phyloP scores from a whole-genome alignment of 305 asterid genomes.

The Coffea humblotiana region DNA sequence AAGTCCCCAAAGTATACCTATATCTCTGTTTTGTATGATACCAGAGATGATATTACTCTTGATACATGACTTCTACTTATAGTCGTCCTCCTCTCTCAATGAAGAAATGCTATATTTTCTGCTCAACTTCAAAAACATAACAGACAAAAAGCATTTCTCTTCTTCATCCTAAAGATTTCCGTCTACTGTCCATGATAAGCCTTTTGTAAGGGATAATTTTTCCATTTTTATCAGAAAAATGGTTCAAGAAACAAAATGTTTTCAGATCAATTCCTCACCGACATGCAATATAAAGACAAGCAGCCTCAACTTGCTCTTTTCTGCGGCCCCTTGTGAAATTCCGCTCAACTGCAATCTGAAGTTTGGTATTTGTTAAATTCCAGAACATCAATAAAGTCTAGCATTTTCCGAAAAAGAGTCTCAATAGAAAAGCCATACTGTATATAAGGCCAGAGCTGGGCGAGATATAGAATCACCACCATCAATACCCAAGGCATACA shows the following conservation, averaged over 20 bases:
- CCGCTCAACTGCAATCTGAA: slow-evolving; percentile 59
- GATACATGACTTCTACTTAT: too few species aligned
- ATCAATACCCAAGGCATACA: slow-evolving; percentile 45
- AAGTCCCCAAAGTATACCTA: too few species aligned
- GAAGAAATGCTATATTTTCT: too few species aligned
- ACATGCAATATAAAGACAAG: slow-evolving; percentile 70
- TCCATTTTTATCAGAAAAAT: background rate
- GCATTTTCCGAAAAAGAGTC: slow-evolving; percentile 6
- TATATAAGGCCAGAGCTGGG: slow-evolving; percentile 46
- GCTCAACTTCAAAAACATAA: too few species aligned
- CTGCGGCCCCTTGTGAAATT: slow-evolving; percentile 81
- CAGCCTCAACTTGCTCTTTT: slow-evolving; percentile 74
- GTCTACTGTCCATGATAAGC: background rate
- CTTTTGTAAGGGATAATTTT: background rate
- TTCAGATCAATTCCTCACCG: slow-evolving; percentile 43
- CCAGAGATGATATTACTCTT: too few species aligned
- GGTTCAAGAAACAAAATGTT: background rate
- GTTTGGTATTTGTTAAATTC: background rate
- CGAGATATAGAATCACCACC: slow-evolving; percentile 58
- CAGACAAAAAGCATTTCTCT: too few species aligned
- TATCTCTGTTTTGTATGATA: too few species aligned
- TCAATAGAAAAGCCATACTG: slow-evolving; percentile 31
- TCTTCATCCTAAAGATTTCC: too few species aligned
- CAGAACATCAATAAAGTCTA: background rate
- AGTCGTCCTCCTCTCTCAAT: too few species aligned